Evolutionary conservation across 2,329 filamentous ascomycete species (phyloP), one percentile per base, ranked within the genome.

Genomic region (Phyllosticta capitalensis): DNA sequence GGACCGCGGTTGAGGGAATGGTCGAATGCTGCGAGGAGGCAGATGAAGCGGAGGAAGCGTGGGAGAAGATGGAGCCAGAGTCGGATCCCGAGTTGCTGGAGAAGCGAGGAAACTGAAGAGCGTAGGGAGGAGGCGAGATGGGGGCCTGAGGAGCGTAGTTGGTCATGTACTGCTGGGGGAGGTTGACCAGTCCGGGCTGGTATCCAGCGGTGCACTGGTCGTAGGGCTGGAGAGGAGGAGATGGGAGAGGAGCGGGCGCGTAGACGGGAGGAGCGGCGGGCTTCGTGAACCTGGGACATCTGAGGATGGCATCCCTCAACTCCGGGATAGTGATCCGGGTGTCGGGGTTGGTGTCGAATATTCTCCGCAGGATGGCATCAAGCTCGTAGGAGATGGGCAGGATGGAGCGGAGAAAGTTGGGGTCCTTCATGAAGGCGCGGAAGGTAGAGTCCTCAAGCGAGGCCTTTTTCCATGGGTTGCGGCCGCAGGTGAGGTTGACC

Each of bases 391-490:
- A 92, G 69, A 99, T 77, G 21, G 94, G 92, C 60, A 99, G 82
- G 67, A 99, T 99, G 63, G 90, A 89, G 79, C 91, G 88, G 65
- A 99, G 79, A 74, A 97, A 99, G 70, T 88, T 86, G 63, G 85
- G 84, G 70, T 91, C 90, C 78, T 87, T 87, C 67, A 89, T 83
- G 76, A 89, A 97, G 58, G 92, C 92, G 69, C 88, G 85, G 82
- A 97, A 99, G 52, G 94, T 97, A 64, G 90, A 90, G 75, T 99
- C 94, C 73, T 96, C 90, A 66, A 85, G 80, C 12, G 91, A 96
- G 63, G 94, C 94, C 72, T 94, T 88, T 78, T 97, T 97, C 94
- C 94, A 99, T 61, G 94, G 94, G 76, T 99, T 99, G 73, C 94
- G 90, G 71, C 94, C 94, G 77, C 94, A 99, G 56, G 91, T 95